These are phyloP conservation scores for Crucihimalaya himalaica DNA, from an alignment of 345 rosid genomes.

Conservation along the genomic window DNA sequence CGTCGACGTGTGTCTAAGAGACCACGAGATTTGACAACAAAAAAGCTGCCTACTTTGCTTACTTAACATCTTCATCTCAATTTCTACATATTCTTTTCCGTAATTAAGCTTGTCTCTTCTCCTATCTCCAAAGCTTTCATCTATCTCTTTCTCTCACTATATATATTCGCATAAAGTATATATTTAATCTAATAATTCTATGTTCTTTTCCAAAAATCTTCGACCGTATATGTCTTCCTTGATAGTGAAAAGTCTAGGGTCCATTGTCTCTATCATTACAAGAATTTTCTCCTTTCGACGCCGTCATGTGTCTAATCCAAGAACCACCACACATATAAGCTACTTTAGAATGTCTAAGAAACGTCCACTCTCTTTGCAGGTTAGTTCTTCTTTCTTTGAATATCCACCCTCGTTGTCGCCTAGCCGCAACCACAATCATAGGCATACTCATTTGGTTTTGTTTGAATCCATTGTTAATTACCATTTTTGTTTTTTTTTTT, in stretches of 20 bases:
- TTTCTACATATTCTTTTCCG: slow-evolving; percentile 35
- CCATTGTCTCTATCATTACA: slow-evolving; percentile 34
- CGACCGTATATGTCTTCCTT: slow-evolving; percentile 30
- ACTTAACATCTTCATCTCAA: slow-evolving; percentile 31
- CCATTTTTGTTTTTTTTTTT: too few species aligned
- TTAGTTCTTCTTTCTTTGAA: slow-evolving; percentile 29
- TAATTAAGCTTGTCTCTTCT: slow-evolving; percentile 30
- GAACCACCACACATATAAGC: slow-evolving; percentile 36
- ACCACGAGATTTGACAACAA: background rate
- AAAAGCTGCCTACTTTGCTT: slow-evolving; percentile 36
- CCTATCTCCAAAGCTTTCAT: slow-evolving; percentile 33
- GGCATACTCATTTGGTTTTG: background rate
- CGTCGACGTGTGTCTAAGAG: too few species aligned
- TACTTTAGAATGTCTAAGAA: slow-evolving; percentile 63
- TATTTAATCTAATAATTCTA: background rate
- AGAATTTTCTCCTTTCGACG: slow-evolving; percentile 29
- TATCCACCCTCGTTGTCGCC: background rate
- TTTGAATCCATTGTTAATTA: background rate
- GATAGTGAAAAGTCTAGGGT: slow-evolving; percentile 26
- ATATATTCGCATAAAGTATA: background rate
- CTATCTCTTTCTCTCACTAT: background rate
- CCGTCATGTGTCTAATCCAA: slow-evolving; percentile 1
- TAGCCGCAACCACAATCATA: background rate
- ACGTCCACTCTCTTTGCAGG: slow-evolving; percentile 92
- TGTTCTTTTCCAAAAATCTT: background rate